phyloP scores from a whole-genome alignment of 2,329 filamentous ascomycete species.

The Aspergillus ibericus region DNA sequence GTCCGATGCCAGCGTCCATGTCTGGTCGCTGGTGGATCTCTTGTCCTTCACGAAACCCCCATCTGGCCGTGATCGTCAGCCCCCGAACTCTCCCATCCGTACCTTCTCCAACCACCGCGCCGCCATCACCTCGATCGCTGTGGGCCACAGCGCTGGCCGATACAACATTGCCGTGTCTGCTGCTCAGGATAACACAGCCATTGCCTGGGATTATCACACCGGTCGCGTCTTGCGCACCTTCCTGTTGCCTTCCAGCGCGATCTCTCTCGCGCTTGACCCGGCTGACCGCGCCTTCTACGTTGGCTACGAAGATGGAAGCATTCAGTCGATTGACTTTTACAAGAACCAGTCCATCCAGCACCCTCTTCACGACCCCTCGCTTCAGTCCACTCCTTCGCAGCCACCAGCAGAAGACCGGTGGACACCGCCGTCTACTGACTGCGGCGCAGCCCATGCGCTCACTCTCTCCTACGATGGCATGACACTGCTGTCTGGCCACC shows the following conservation, averaged over 20 bases:
- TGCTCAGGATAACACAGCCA: conserved; percentile 81
- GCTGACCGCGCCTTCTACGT: conserved; percentile 80
- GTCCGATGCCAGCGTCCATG: conserved; percentile 80
- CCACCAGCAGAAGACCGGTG: conserved; percentile 43
- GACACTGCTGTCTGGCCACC: conserved; percentile 75
- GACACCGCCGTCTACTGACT: conserved; percentile 60
- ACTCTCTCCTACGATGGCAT: conserved; percentile 80
- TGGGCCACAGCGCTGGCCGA: conserved; percentile 67
- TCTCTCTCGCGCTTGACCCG: conserved; percentile 75
- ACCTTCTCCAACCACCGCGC: conserved; percentile 72
- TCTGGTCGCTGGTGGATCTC: conserved; percentile 81
- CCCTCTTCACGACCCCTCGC: conserved; percentile 34
- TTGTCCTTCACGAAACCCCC: conserved; percentile 59
- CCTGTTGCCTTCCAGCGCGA: conserved; percentile 71
- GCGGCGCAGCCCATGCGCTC: conserved; percentile 67
- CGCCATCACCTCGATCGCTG: conserved; percentile 48
- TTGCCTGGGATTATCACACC: conserved; percentile 88
- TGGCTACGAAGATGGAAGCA: conserved; percentile 74
- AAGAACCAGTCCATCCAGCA: conserved; percentile 47
- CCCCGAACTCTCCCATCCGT: conserved; percentile 65
- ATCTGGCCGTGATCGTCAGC: conserved; percentile 40
- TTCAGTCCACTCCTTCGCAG: conserved; percentile 44
- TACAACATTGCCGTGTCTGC: conserved; percentile 82
- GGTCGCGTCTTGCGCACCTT: conserved; percentile 77
- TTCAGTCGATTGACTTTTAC: conserved; percentile 79